Evolutionary conservation across 2,329 filamentous ascomycete species (phyloP), one percentile per base, ranked within the genome.

Genomic region (Xylaria sp.): DNA sequence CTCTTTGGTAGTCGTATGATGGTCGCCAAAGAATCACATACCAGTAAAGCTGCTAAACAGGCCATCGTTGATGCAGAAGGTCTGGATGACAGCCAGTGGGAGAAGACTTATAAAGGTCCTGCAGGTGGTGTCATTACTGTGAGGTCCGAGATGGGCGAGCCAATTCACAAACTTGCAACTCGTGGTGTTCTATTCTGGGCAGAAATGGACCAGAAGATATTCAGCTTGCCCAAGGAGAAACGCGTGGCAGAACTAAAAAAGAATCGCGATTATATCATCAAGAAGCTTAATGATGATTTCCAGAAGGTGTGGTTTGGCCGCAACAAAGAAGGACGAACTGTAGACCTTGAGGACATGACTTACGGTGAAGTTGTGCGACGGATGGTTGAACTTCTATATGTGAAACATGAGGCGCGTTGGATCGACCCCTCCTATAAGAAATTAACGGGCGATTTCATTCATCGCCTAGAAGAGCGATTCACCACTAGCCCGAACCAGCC

Each of bases 151-250:
- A 99, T 99, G 96, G 96, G 95, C 46, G 95, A 99, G 83, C 96
- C 95, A 5, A 99, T 99, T 65, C 95, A 99, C 83, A 99, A 99
- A 82, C 87, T 99, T 62, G 96, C 95, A 15, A 99, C 95, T 49
- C 90, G 96, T 61, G 95, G 95, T 85, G 93, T 99, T 48, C 83
- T 87, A 56, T 97, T 99, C 83, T 99, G 95, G 95, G 90, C 93
- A 51, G 96, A 99, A 80, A 97, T 99, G 93, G 95, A 99, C 74
- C 87, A 96, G 77, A 97, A 96, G 80, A 98, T 99, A 72, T 99
- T 99, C 83, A 90, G 88, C 74, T 82, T 99, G 49, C 93, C 97
- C 78, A 97, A 96, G 82, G 92, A 94, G 73, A 97, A 97, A 83
- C 89, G 93, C 41, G 83, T 97, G 21, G 85, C 90, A 1, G 93